Conservation (phyloP, 768 basidiomycete genomes). For the Dioszegia crocea region DNA sequence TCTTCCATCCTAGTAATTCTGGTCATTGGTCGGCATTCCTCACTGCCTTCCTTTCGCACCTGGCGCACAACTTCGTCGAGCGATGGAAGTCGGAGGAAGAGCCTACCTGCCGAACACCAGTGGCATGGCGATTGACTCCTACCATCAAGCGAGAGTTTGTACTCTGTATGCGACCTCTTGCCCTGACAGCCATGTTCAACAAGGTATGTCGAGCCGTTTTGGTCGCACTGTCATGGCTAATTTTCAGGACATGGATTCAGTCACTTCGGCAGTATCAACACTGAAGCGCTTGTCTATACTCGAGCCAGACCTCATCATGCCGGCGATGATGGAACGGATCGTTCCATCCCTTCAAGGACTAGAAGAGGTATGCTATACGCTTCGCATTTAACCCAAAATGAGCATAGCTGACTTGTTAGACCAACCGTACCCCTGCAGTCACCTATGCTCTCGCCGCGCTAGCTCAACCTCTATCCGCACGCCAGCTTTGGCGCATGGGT, state of each 20-base stretch:
- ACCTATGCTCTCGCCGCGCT: slow-evolving; percentile 79
- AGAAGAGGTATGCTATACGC: slow-evolving; percentile 64
- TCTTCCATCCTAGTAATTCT: slow-evolving; percentile 86
- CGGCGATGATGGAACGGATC: slow-evolving; percentile 74
- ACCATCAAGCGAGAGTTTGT: slow-evolving; percentile 80
- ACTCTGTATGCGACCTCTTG: slow-evolving; percentile 72
- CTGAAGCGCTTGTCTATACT: slow-evolving; percentile 76
- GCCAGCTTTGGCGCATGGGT: slow-evolving; percentile 72
- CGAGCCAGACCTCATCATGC: slow-evolving; percentile 80
- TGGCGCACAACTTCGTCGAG: slow-evolving; percentile 80
- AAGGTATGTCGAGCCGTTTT: slow-evolving; percentile 49
- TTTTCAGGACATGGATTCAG: slow-evolving; percentile 60
- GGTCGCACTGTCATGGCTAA: neutral
- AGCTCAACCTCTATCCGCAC: slow-evolving; percentile 73
- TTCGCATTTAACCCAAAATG: neutral
- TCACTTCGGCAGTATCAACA: slow-evolving; percentile 70
- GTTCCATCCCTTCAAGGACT: slow-evolving; percentile 81
- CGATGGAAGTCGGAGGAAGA: slow-evolving; percentile 67
- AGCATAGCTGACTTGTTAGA: slow-evolving; percentile 52
- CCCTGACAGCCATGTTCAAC: slow-evolving; percentile 84
- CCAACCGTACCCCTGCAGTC: slow-evolving; percentile 75
- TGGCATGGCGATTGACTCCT: slow-evolving; percentile 69
- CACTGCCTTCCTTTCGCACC: slow-evolving; percentile 67
- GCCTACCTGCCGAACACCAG: slow-evolving; percentile 74
- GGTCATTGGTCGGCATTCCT: slow-evolving; percentile 66